Conservation (phyloP, 2,329 filamentous ascomycete genomes). For the Colletotrichum musicola region DNA sequence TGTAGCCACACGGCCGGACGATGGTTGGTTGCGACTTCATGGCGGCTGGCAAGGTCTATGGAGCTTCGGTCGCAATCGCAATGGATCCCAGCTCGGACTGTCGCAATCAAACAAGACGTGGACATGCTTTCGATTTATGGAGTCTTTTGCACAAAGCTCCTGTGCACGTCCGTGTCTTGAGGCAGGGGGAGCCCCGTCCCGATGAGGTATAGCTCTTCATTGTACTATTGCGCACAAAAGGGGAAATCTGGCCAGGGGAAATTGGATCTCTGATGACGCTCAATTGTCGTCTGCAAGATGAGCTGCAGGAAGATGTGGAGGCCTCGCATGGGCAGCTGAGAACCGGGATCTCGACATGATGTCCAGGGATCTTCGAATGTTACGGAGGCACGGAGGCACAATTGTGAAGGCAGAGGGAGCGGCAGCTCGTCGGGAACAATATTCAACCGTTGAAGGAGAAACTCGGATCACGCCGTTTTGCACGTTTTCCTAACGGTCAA, state of each 20-base stretch:
- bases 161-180: constrained; percentile 10
- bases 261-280: constrained; percentile 31
- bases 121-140: constrained; percentile 6
- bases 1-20: constrained; percentile 32
- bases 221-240: not conserved
- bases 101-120: not conserved
- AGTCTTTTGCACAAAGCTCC: constrained; percentile 12
- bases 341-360: not conserved
- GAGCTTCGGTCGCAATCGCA: not conserved
- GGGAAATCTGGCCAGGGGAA: constrained; percentile 11
- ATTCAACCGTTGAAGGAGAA: not conserved
- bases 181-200: not conserved
- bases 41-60: not conserved
- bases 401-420: not conserved
- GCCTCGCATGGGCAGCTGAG: constrained; percentile 5
- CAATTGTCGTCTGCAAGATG: constrained; percentile 28
- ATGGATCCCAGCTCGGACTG: not conserved
- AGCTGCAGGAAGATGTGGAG: constrained; percentile 24
- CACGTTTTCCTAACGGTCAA: not conserved
- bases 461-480: not conserved
- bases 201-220: constrained; percentile 1
- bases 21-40: constrained; percentile 9
- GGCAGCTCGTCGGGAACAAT: not conserved
- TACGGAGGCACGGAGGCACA: not conserved
- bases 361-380: not conserved